Base-by-base conservation (phyloP, 352 stramenopile genomes). In the Pythium rhizo-oryzae region DNA sequence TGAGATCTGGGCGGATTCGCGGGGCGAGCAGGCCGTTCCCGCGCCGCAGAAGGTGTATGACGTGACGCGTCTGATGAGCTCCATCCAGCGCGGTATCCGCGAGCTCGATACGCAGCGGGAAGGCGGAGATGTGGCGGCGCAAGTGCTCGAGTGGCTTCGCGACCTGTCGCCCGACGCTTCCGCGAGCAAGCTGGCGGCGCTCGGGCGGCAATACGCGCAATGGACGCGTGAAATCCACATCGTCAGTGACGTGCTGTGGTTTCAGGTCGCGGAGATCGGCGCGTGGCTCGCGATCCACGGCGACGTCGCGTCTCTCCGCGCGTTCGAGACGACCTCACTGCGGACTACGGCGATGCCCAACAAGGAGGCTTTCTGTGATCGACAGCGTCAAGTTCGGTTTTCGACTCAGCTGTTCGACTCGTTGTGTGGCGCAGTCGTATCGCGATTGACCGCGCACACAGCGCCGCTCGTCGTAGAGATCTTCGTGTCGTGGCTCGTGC, bases 1-100 rank as follows among this genome's bases (percentile, higher is more conserved):
- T 50, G 60, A 67, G 37, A 60, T 67, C 60, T 67, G 60, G 60
- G 50, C 60, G 49, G 44, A 25, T 44, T 53, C 60, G 9, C 60
- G 30, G 30, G 39, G 41, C 37, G 50, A 60, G 21, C 28, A 39
- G 50, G 49, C 50, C 11, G 43, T 43, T 44, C 16, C 60, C 19
- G 23, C 21, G 6, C 8, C 60, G 2, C 8, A 43, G 3, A 49
- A 4, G 21, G 25, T 37, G 13, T 2, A 13, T 8, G 25, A 50
- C 11, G 2, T n/a, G 28, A 35, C 28, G 2, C 18, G 23, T 4
- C 16, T 39, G 35, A 46, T 67, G 15, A 51, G 37, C 2, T 58
- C 60, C 25, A 54, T 51, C 30, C 60, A 67, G 21, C 21, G 35
- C 47, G 59, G 60, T 24, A 4, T 67, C 43, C 30, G 6, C 4